Conservation (phyloP, 2,329 filamentous ascomycete species). For the Fusarium dimerum region DNA sequence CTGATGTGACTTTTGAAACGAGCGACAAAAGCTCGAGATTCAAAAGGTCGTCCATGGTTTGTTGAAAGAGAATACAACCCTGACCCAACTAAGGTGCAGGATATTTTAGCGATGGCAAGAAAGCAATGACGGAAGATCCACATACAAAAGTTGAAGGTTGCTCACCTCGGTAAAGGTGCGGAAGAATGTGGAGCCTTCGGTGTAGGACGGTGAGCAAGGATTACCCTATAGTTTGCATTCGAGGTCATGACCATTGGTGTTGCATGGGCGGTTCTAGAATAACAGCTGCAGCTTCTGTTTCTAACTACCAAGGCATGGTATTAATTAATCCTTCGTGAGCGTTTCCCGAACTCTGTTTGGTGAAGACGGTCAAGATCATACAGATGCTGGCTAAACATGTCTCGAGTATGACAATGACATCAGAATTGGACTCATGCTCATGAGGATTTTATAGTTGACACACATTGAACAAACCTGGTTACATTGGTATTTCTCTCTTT, state of each 20-base stretch:
- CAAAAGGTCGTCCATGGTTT: slow-evolving; percentile 82
- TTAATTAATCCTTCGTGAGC: too few relatives aligned
- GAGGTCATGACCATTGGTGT: neutral
- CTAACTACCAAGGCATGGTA: too few relatives aligned
- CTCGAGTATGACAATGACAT: too few relatives aligned
- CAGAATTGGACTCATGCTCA: too few relatives aligned
- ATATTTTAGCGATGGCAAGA: neutral
- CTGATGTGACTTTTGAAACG: slow-evolving; percentile 90
- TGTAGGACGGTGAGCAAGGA: neutral
- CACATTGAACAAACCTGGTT: too few relatives aligned
- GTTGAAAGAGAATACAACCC: neutral
- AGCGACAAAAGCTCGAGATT: slow-evolving; percentile 91
- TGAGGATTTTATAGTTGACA: too few relatives aligned
- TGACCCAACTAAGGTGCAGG: slow-evolving; percentile 21
- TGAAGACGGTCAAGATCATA: too few relatives aligned
- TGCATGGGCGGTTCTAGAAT: too few relatives aligned
- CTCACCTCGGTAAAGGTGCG: slow-evolving; percentile 17
- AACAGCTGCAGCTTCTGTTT: too few relatives aligned
- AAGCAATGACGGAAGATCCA: slow-evolving; percentile 3
- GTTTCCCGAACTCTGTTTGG: too few relatives aligned
- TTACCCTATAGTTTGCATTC: neutral
- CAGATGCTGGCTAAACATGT: too few relatives aligned
- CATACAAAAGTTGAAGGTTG: slow-evolving; percentile 13
- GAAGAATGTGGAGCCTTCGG: slow-evolving; percentile 1
- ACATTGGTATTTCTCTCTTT: too few relatives aligned